These are phyloP conservation scores for Boletus smithii DNA, from an alignment of 1,284 basidiomycete species.

Conservation along the genomic window DNA sequence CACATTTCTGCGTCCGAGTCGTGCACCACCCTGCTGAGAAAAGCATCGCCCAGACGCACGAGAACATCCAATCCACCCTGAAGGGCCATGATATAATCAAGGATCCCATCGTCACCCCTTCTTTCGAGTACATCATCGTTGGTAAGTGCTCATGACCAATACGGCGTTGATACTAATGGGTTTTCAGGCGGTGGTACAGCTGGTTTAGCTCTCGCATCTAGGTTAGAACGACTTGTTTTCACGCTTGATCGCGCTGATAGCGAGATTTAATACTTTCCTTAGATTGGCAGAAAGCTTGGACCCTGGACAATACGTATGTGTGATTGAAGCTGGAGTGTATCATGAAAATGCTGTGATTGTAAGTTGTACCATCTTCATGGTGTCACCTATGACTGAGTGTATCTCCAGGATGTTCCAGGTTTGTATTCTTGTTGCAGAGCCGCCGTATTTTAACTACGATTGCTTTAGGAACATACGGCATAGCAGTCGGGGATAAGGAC, in stretches of 20 bases:
- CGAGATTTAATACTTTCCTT: background rate
- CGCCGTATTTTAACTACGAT: background rate
- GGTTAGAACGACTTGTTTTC: conserved; percentile 1
- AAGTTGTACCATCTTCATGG: background rate
- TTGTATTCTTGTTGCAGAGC: background rate
- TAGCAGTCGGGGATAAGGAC: conserved; percentile 6
- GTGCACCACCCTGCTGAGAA: conserved; percentile 2
- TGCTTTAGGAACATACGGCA: conserved; percentile 10
- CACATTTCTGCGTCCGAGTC: background rate
- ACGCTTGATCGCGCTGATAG: background rate
- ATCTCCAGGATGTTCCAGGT: conserved; percentile 20
- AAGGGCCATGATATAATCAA: background rate
- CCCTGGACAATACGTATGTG: conserved; percentile 18
- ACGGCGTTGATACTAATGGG: background rate
- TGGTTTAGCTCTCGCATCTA: conserved; percentile 20
- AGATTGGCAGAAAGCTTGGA: conserved; percentile 19
- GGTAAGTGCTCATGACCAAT: conserved; percentile 5
- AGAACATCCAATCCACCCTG: conserved; percentile 6
- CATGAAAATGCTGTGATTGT: conserved; percentile 13
- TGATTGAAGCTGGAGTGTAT: conserved; percentile 21
- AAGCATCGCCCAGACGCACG: background rate
- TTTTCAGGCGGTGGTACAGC: conserved; percentile 19
- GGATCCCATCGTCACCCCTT: background rate
- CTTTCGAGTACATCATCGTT: conserved; percentile 20
- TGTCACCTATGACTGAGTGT: background rate